These are phyloP conservation scores for Fusarium praegraminearum DNA, from an alignment of 2,329 filamentous ascomycete genomes.

Conservation along the genomic window DNA sequence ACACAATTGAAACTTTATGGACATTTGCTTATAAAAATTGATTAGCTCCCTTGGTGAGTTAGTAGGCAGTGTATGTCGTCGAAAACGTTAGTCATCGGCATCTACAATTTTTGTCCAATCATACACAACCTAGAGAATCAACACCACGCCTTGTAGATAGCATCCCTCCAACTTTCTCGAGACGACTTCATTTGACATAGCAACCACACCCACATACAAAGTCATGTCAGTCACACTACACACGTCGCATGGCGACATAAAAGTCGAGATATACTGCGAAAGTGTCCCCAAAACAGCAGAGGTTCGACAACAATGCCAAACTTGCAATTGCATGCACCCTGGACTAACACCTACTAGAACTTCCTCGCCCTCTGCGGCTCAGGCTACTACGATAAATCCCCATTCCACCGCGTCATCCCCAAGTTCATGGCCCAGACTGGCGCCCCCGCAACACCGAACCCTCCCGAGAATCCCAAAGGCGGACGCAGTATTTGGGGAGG, in stretches of 20 bases:
- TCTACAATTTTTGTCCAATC: constrained; percentile 8
- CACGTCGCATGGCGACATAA: constrained; percentile 89
- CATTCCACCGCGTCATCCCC: constrained; percentile 84
- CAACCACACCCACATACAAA: neutral
- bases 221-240: constrained; percentile 80
- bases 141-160: neutral
- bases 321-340: neutral
- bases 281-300: constrained; percentile 92
- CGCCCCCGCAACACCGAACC: constrained; percentile 66
- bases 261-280: constrained; percentile 96
- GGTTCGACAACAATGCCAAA: constrained; percentile 57
- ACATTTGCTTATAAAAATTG: neutral
- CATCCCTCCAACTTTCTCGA: neutral
- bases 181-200: neutral
- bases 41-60: neutral
- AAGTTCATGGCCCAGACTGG: constrained; percentile 86
- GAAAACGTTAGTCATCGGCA: constrained; percentile 14
- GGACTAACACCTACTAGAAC: constrained; percentile 66
- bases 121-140: neutral
- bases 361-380: constrained; percentile 89
- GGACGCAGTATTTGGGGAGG: constrained; percentile 79
- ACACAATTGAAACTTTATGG: neutral
- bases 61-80: constrained; percentile 1
- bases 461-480: constrained; percentile 71
- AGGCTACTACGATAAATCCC: constrained; percentile 78